Percentiles rank a stretch among this genome's conserved stretches.
phyloP scores from a whole-genome alignment of 768 basidiomycete species.

The Leccinum rimulosum region DNA sequence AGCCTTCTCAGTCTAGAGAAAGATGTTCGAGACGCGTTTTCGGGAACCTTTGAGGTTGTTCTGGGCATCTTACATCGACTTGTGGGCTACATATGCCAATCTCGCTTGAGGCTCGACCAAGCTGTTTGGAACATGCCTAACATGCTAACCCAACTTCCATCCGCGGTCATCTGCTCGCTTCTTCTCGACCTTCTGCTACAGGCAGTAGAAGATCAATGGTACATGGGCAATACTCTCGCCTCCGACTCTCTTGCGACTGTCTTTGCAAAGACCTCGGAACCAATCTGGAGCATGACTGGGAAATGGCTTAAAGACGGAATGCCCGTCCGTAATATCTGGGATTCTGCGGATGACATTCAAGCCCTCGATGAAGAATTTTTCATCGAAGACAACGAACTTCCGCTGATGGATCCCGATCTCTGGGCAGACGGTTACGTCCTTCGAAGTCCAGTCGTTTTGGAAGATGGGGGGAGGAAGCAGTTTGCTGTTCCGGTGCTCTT shows the following conservation, averaged over 20 bases:
- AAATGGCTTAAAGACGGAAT: conserved; percentile 75
- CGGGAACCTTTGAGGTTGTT: conserved; percentile 55
- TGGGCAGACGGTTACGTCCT: conserved; percentile 74
- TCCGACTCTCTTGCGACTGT: conserved; percentile 58
- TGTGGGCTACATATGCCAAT: conserved; percentile 30
- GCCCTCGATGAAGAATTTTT: conserved; percentile 75
- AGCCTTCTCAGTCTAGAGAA: conserved; percentile 70
- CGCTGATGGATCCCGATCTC: conserved; percentile 68
- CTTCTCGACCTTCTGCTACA: conserved; percentile 63
- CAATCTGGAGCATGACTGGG: conserved; percentile 71
- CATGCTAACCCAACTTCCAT: conserved; percentile 39
- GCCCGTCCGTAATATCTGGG: conserved; percentile 43
- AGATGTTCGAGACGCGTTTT: conserved; percentile 53
- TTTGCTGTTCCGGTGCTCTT: conserved; percentile 57
- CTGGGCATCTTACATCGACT: conserved; percentile 45
- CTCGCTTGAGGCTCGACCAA: conserved; percentile 24
- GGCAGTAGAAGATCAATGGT: conserved; percentile 55
- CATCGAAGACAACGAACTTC: conserved; percentile 68
- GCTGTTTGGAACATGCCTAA: conserved; percentile 42
- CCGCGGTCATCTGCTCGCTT: conserved; percentile 52
- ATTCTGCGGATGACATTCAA: conserved; percentile 16
- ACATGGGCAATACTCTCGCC: conserved; percentile 54
- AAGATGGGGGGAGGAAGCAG: conserved; percentile 25
- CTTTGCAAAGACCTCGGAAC: conserved; percentile 62
- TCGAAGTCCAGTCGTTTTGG: conserved; percentile 38